A percentile compares a stretch with the other conserved stretches of the same genome.
These are phyloP conservation scores for Batrachochytrium dendrobatidis DNA, from an alignment of 371 early-diverging fungal species.

Conservation along the genomic window DNA sequence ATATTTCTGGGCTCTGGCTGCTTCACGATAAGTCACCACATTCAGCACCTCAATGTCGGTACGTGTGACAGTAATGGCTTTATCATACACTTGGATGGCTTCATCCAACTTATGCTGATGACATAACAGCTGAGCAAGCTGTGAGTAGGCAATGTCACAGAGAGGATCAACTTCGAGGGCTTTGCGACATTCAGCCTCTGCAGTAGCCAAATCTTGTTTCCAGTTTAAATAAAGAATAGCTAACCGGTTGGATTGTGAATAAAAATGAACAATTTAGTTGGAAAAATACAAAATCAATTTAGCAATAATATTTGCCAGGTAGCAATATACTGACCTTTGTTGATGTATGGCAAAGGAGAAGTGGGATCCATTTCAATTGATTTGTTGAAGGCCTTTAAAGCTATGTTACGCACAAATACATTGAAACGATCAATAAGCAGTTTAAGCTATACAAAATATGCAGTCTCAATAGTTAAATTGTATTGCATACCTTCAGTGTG, in stretches of 20 bases:
- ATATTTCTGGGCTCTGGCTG: constrained; percentile 18
- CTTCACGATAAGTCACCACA: constrained; percentile 70
- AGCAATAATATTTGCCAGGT: background rate
- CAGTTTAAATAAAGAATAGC: constrained; percentile 77
- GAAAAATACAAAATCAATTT: background rate
- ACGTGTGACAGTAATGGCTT: constrained; percentile 57
- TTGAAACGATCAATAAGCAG: background rate
- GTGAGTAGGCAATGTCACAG: constrained; percentile 91
- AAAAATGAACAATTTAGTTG: background rate
- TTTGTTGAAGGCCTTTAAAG: constrained; percentile 67
- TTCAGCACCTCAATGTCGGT: constrained; percentile 85
- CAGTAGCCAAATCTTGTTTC: constrained; percentile 61
- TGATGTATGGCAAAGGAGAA: constrained; percentile 89
- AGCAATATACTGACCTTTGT: constrained; percentile 57
- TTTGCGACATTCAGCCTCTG: constrained; percentile 69
- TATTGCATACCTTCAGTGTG: constrained; percentile 47
- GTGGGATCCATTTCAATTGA: constrained; percentile 61
- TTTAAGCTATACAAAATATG: background rate
- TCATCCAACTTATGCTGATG: constrained; percentile 79
- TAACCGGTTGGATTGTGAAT: constrained; percentile 5
- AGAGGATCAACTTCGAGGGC: constrained; percentile 86
- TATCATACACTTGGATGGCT: constrained; percentile 74
- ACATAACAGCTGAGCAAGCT: constrained; percentile 80
- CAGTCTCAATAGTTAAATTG: constrained; percentile 1
- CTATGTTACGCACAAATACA: constrained; percentile 24